Percentiles rank a stretch among this genome's conserved stretches.
Evolutionary conservation across 163 green algal genomes (phyloP).

Genomic region (Scenedesmus sp.): DNA sequence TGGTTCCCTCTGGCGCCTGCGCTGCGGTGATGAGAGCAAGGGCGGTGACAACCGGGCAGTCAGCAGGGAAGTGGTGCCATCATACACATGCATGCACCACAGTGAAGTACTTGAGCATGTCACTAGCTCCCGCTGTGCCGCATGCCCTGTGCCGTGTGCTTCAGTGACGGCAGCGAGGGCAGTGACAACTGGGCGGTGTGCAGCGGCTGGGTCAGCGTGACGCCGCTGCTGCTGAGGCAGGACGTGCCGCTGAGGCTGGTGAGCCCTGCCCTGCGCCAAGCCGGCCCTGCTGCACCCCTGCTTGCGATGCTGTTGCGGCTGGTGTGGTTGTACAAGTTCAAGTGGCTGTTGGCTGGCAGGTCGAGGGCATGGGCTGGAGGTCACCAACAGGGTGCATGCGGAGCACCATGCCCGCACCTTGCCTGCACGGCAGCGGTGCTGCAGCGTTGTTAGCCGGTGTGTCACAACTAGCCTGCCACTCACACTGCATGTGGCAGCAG

Average conservation of each 20-base stretch:
- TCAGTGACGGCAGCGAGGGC: constrained; percentile 59
- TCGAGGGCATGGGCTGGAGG: too few species aligned
- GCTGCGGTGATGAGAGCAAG: constrained; percentile 56
- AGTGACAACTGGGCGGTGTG: constrained; percentile 61
- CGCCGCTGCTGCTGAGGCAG: constrained; percentile 58
- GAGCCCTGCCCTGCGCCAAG: neutral
- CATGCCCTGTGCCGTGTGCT: neutral
- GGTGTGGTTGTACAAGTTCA: neutral
- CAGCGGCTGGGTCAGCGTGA: constrained; percentile 63
- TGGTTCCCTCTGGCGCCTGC: neutral
- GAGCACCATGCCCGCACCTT: too few species aligned
- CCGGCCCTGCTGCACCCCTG: neutral
- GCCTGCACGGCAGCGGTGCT: too few species aligned
- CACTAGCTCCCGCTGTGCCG: neutral
- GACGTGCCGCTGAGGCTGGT: constrained; percentile 49
- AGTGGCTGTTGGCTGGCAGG: too few species aligned
- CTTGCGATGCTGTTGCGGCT: neutral
- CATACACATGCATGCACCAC: neutral
- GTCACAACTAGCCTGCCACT: too few species aligned
- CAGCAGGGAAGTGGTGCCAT: constrained; percentile 15
- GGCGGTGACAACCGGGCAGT: constrained; percentile 63
- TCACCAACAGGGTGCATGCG: too few species aligned
- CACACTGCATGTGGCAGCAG: too few species aligned
- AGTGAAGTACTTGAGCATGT: too few species aligned
- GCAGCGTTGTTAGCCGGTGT: neutral